Evolutionary conservation across 2,329 filamentous ascomycete genomes (phyloP).

Genomic region (Calonectria fujianensis): DNA sequence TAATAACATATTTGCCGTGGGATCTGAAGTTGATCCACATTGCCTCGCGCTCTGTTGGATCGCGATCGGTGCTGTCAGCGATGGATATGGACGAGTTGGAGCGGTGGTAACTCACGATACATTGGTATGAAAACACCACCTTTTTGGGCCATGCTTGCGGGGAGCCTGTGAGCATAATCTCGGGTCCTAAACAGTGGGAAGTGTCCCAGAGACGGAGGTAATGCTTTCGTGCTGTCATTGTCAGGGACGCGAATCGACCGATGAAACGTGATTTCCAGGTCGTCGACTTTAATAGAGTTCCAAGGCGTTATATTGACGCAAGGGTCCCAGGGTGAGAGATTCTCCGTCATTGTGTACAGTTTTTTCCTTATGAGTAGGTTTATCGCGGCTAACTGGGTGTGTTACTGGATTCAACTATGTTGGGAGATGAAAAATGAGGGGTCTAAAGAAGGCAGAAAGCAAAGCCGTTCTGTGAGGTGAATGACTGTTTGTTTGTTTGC

Average conservation of each 20-base stretch:
- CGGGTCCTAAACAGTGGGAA: not conserved
- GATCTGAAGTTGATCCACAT: not conserved
- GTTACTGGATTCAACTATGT: not conserved
- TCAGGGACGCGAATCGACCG: not conserved
- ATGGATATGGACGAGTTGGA: not conserved
- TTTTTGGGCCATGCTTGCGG: not conserved
- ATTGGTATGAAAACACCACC: not conserved
- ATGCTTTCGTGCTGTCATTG: not conserved
- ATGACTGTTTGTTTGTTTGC: not conserved
- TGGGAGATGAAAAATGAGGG: not conserved
- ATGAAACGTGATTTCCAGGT: slow-evolving; percentile 1
- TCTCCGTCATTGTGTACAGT: not conserved
- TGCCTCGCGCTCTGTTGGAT: not conserved
- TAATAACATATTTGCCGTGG: not conserved
- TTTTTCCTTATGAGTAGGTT: not conserved
- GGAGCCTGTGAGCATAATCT: not conserved
- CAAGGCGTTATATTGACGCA: not conserved
- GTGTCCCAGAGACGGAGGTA: not conserved
- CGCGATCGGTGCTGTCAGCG: not conserved
- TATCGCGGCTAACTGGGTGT: not conserved
- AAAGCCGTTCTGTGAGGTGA: not conserved
- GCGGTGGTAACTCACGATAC: not conserved
- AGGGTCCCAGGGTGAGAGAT: not conserved
- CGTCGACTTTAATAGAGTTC: not conserved
- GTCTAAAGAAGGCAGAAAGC: not conserved